Evolutionary conservation across 331 rosid genomes (phyloP), one percentile per base, ranked within the genome.

Genomic region (Dryas integrifolia): DNA sequence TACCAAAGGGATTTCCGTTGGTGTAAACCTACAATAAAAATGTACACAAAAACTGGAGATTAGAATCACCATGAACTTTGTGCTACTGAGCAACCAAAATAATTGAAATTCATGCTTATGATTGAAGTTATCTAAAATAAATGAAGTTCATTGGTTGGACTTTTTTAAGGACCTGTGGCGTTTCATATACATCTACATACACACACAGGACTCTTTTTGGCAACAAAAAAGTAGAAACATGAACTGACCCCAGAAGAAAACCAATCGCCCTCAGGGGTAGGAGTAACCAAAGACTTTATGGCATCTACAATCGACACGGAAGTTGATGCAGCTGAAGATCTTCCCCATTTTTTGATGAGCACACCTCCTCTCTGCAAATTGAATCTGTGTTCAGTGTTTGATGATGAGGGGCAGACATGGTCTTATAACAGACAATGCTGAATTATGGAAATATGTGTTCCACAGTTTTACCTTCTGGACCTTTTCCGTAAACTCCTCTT

Each of bases 301-400:
- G 96, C 98, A 75, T 94, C 98, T 46, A 81, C 96, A 66, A 91
- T 82, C 3, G 98, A 94, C 52, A 89, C 96, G 41, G 97, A 38
- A 77, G 98, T 94, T 55, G 98, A 94, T 73, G 98, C 98, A 74
- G 98, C 98, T 40, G 98, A 94, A 5, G 98, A 94, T 88, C 98
- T 86, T 74, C 98, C 98, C 98, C 98, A 94, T 78, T 94, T 94
- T 69, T 91, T 13, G 66, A 91, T 94, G 64, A 94, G 92, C 73
- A 53, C 84, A 6, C 98, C 97, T 59, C 98, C 98, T 84, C 98
- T 91, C 98, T 94, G 83, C 47, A 79, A 81, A 68, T 74, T 64
- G 48, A 59, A 76, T 57, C 18, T 7, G 41, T 64, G 39, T 78
- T 74, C 44, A 86, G 77, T 74, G 46, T 72, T 66, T 65, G 40